These are phyloP conservation scores for Nitzschia sp. DNA, from an alignment of 108 stramenopile species.

Conservation along the genomic window DNA sequence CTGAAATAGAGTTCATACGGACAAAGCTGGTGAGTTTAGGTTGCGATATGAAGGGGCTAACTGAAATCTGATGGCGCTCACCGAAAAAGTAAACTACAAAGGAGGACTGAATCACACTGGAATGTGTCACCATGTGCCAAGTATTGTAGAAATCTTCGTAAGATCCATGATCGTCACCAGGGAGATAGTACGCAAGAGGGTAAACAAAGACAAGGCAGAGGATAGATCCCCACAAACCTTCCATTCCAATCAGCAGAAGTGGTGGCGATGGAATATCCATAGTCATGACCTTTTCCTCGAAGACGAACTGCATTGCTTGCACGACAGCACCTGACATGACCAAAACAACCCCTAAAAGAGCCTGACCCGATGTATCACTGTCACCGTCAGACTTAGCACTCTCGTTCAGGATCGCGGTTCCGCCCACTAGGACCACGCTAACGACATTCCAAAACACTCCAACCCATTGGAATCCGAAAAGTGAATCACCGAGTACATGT, in stretches of 20 bases:
- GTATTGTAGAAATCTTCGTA: conserved; percentile 89
- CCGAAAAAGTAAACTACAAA: conserved; percentile 77
- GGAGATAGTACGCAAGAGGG: conserved; percentile 78
- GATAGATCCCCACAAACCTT: conserved; percentile 90
- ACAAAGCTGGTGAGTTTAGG: too few species aligned
- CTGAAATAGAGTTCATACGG: too few species aligned
- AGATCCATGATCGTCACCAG: conserved; percentile 88
- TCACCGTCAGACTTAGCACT: conserved; percentile 10
- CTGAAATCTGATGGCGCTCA: too few species aligned
- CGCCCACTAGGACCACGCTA: conserved; percentile 78
- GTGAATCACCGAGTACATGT: conserved; percentile 65
- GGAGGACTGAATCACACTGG: conserved; percentile 55
- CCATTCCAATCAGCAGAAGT: conserved; percentile 88
- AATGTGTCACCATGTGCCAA: conserved; percentile 69
- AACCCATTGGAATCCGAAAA: conserved; percentile 83
- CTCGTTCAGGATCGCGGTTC: conserved; percentile 65
- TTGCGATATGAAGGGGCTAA: too few species aligned
- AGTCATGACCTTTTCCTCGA: conserved; percentile 92
- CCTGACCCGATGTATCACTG: conserved; percentile 23
- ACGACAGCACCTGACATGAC: conserved; percentile 88
- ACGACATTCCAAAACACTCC: conserved; percentile 88
- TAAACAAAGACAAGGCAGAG: conserved; percentile 77
- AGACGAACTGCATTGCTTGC: conserved; percentile 89
- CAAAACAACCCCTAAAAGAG: conserved; percentile 77
- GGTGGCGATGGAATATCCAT: conserved; percentile 83